These are phyloP conservation scores for Podospora pseudopauciseta DNA, from an alignment of 495 filamentous ascomycete genomes.

Conservation along the genomic window DNA sequence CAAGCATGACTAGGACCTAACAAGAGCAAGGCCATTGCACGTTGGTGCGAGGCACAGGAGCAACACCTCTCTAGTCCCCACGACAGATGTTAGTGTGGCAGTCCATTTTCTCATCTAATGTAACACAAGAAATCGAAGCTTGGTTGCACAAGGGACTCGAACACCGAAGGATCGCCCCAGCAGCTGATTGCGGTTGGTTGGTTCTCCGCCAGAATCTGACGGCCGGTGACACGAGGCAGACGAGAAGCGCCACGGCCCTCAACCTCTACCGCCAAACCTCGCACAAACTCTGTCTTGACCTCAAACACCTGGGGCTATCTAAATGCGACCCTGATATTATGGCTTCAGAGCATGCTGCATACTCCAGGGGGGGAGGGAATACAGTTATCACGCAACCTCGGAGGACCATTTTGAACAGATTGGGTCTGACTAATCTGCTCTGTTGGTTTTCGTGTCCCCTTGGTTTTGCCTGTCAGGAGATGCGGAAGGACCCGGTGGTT, in stretches of 20 bases:
- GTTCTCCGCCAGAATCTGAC: background rate
- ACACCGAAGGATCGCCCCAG: background rate
- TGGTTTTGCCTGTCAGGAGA: background rate
- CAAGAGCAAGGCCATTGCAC: background rate
- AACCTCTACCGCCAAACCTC: background rate
- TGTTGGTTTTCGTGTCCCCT: background rate
- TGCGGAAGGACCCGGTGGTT: background rate
- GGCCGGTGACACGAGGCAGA: background rate
- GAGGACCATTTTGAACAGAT: background rate
- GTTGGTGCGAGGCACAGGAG: background rate
- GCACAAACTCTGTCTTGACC: background rate
- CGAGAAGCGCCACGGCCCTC: background rate
- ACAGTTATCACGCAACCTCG: background rate
- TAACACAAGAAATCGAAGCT: background rate
- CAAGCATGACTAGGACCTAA: background rate
- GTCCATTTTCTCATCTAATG: background rate
- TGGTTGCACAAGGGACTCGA: background rate
- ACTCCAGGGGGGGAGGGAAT: background rate
- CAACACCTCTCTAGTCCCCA: background rate
- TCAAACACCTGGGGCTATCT: background rate
- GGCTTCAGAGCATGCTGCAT: background rate
- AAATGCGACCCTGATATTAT: background rate
- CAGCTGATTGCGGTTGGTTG: background rate
- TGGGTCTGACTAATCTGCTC: background rate
- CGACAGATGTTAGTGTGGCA: background rate